Base-by-base conservation (phyloP, 2,329 filamentous ascomycete species). In the Aspergillus bombycis region DNA sequence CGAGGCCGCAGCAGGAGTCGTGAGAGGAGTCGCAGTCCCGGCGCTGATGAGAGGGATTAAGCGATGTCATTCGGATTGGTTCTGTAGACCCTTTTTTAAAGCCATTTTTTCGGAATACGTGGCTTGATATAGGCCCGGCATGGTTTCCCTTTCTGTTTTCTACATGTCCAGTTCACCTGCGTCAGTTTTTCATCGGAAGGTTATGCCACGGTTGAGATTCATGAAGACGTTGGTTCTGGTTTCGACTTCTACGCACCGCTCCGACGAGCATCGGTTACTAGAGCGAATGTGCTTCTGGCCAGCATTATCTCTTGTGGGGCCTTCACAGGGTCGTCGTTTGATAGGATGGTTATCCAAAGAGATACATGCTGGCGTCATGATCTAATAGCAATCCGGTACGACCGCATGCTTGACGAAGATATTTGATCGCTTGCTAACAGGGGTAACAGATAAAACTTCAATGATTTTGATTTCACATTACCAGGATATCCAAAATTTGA, bases 1-100 rank as follows among this genome's bases (percentile, higher is more conserved):
- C 64, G 78, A 54, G 76, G 69, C 50, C 76, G 81, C 67, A 81
- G 78, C 68, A 77, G 79, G 64, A 82, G 81, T 70, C 78, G 79
- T 38, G 79, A 79, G 59, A 76, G 79, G 66, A 81, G 79, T 63
- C 78, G 81, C 71, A 83, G 81, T 64, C 80, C 80, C 4, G 79
- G 76, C 23, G 75, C 71, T 64, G 72, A 78, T 61, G 74, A 76
- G 56, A 72, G 76, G 58, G 74, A 78, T 53, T 77, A 73, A 68
- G 54, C 55, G 16, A 55, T 53, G 61, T 23, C 38, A 50, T 48
- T 61, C 50, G 21, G 59, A 54, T 48, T n/a, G 32, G 60, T 58
- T 60, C 28, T 32, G 32, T 34, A 21, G 23, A 21, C 26, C 62
- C 62, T 46, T 23, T 48, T 16, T 43, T 21, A n/a, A 5, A 28